Evolutionary conservation across 2,329 filamentous ascomycete species (phyloP), one percentile per base, ranked within the genome.

Genomic region (Immersiporthe knoxdaviesiana): DNA sequence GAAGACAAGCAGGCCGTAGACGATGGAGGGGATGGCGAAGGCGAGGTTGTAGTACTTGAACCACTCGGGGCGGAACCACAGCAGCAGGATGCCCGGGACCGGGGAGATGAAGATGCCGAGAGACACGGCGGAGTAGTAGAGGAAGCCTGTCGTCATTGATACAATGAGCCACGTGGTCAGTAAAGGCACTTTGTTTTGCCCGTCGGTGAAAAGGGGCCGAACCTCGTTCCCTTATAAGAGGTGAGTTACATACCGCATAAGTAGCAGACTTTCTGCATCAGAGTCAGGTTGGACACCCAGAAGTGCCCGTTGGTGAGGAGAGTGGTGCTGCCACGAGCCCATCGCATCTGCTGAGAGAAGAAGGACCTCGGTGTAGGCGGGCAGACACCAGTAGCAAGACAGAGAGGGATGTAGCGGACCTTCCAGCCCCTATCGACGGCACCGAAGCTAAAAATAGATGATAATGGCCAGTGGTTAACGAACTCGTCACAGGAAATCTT

Each of bases 31-130:
- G 10, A 81, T 74, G 24, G 80, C 80, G 68, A 82, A 82, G 6
- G 80, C 79, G n/a, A 82, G 75, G 74, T 81, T 82, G 76, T 81
- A 82, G 73, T 80, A 82, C 71, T 79, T 79, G 73, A 82, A 80
- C 75, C 77, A 80, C 41, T 81, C 74, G 0, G 80, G 80, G 1
- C 80, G 77, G 62, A 78, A 72, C 73, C 79, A 78, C 16, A 82
- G 75, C n/a, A 82, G 77, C 0, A 81, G 73, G 10, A 79, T 80
- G 18, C 79, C 80, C 7, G 80, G 79, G 60, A 81, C 74, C 8
- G 79, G 79, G 8, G 78, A 78, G 70, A 81, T 76, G 76, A 82
- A 82, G 70, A 81, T 80, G 63, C 76, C 76, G 30, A 80, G 74
- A 11, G 80, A 79, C 54, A 80, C 78, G 50, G 80, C 79, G 1